Evolutionary conservation across 192 early-diverging fungal species (phyloP).

Genomic region (Endogone sp.): DNA sequence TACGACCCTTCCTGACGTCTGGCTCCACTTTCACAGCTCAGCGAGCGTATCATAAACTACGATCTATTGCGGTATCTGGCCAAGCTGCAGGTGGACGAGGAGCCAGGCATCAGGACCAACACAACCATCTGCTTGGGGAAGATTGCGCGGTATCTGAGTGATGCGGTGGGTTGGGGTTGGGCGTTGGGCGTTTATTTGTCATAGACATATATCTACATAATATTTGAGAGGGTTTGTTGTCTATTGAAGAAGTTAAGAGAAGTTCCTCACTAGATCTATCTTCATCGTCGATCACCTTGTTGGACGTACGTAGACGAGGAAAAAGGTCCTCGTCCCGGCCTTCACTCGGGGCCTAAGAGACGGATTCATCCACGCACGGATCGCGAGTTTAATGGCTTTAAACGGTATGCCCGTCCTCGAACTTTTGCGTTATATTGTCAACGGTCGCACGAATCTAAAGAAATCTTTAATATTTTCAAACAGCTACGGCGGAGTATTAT

Average conservation of each 20-base stretch:
- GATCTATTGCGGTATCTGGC: constrained; percentile 84
- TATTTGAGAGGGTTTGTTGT: background rate
- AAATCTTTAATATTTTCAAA: too few species aligned
- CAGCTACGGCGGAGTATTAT: constrained; percentile 69
- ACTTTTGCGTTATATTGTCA: too few species aligned
- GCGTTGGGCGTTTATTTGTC: background rate
- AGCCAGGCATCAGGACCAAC: constrained; percentile 96
- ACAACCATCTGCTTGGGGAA: constrained; percentile 95
- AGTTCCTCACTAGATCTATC: constrained; percentile 4
- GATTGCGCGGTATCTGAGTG: constrained; percentile 73
- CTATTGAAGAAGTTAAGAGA: background rate
- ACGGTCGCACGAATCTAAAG: too few species aligned
- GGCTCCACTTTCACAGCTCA: constrained; percentile 47
- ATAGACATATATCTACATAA: background rate
- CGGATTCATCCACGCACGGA: constrained; percentile 82
- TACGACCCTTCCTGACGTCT: too few species aligned
- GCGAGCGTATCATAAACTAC: constrained; percentile 72
- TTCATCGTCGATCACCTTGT: background rate
- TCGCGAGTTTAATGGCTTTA: constrained; percentile 81
- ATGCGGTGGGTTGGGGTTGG: constrained; percentile 44
- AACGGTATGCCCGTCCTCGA: constrained; percentile 24
- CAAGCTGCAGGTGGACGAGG: constrained; percentile 85
- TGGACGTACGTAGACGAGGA: constrained; percentile 51
- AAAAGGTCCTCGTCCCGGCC: constrained; percentile 78
- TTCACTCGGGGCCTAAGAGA: constrained; percentile 81